These are phyloP conservation scores for Pilatotrama ljubarskyi DNA, from an alignment of 768 basidiomycete genomes.

Conservation along the genomic window DNA sequence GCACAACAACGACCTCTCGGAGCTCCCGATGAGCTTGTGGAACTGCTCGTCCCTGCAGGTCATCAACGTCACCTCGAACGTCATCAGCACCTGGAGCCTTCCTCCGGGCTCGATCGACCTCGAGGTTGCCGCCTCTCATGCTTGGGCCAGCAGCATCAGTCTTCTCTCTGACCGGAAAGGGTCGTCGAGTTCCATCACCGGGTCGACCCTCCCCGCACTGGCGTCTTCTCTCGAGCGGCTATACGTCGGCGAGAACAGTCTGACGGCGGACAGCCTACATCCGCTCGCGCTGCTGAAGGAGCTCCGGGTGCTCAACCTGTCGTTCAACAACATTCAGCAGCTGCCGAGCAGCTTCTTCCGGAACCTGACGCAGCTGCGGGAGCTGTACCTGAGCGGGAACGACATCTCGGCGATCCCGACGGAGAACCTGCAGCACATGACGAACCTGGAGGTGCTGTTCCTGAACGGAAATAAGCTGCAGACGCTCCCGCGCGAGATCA, in stretches of 20 bases:
- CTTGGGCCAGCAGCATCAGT: conserved; percentile 14
- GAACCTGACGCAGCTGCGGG: conserved; percentile 69
- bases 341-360: conserved; percentile 77
- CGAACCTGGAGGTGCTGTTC: conserved; percentile 71
- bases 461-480: conserved; percentile 93
- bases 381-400: conserved; percentile 95
- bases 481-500: conserved; percentile 88
- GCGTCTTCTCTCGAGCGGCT: conserved; percentile 73
- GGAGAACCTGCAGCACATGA: conserved; percentile 79
- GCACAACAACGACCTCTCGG: conserved; percentile 86
- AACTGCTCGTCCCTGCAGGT: conserved; percentile 67
- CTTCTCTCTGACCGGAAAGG: conserved; percentile 43
- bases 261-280: conserved; percentile 78
- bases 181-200: conserved; percentile 30
- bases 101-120: conserved; percentile 41
- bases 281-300: conserved; percentile 75
- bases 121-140: conserved; percentile 6
- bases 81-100: conserved; percentile 71
- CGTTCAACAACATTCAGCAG: conserved; percentile 93
- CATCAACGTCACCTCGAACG: conserved; percentile 89
- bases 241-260: conserved; percentile 86
- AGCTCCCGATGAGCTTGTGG: conserved; percentile 81
- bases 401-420: conserved; percentile 86
- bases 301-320: conserved; percentile 82
- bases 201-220: conserved; percentile 51